Evolutionary conservation across 306 rosid species (phyloP), one percentile per base, ranked within the genome.

Genomic region (Glycine latifolia): DNA sequence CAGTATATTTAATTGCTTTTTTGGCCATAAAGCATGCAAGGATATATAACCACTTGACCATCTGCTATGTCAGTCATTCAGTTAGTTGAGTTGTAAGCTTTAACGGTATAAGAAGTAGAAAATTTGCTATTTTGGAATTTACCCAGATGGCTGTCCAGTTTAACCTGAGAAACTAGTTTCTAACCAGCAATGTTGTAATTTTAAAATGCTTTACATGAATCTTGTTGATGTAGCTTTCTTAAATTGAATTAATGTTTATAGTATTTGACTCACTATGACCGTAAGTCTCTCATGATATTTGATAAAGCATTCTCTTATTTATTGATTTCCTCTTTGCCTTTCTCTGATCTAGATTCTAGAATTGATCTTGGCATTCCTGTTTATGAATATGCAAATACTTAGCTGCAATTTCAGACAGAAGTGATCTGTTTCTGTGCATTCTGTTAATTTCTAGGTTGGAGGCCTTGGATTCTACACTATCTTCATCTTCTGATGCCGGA

Each of bases 401-500:
- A 41, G 73, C 76, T 84, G 26, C 44, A 60, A 50, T 78, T 61
- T 48, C 39, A 15, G 79, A 59, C 75, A 63, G 62, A 67, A 82
- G 74, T 77, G 31, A 85, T 77, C 20, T 13, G 49, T 87, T 71
- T 72, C 43, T 80, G 46, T 81, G 60, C 20, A 44, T 15, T 70
- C 14, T 78, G 39, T 82, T 82, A 48, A 33, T 48, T 76, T 85
- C 20, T 84, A 95, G 98, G 94, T 88, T 94, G 90, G 96, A 91
- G 79, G 89, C 88, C 84, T 85, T 91, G 89, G 99, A 93, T 86
- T 89, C 98, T 63, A 85, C 93, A 67, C 69, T 87, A 20, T 88
- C 99, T 68, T 82, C 94, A 12, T 81, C 97, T 73, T 87, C 98
- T 82, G 94, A 88, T 86, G 73, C 81, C 79, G 92, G 96, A 74